Base-by-base conservation (phyloP, 1,139 yeast species). In the Nadsonia starkeyi-henricii region DNA sequence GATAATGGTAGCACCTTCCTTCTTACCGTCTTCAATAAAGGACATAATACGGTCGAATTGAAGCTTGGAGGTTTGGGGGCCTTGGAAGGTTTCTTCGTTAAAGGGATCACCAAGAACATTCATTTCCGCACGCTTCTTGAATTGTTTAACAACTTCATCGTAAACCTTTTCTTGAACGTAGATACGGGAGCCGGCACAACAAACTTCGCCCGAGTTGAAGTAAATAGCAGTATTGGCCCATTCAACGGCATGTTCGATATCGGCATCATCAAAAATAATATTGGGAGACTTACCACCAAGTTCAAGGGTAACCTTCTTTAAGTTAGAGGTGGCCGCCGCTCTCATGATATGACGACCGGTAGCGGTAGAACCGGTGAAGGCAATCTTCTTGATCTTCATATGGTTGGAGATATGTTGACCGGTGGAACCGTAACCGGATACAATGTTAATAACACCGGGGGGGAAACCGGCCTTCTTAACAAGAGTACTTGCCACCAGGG, bases 201-300 rank as follows among this genome's bases (percentile, higher is more conserved):
- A 84, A 52, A 81, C 88, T 68, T 84, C 91, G 65, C 94, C 94
- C 55, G 84, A 77, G 73, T 84, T 84, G 73, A 75, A 80, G 76
- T 73, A 78, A 57, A 79, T 77, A 63, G 83, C 83, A 37, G 68
- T 58, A 53, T 77, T 69, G 57, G 79, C 72, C 64, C 73, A 71
- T 55, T 69, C 68, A 50, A 81, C 78, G 50, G 91, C 79, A 56
- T 65, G 62, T 49, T 75, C 75, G 52, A 83, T 57, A 60, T 82
- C 75, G 54, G 85, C 86, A 63, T 83, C 91, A 57, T 78, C 72
- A 62, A 82, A 82, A 49, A 83, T 76, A 57, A 83, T 77, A 68
- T 81, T 80, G 62, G 93, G 88, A 48, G 89, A 81, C 69, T 83
- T 83, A 61, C 93, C 93, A 60, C 93, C 93, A 62, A 82, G 78